A percentile compares a stretch with the other conserved stretches of the same genome.
These are phyloP conservation scores for Tricholoma sp. DNA, from an alignment of 768 basidiomycete species.

Conservation along the genomic window DNA sequence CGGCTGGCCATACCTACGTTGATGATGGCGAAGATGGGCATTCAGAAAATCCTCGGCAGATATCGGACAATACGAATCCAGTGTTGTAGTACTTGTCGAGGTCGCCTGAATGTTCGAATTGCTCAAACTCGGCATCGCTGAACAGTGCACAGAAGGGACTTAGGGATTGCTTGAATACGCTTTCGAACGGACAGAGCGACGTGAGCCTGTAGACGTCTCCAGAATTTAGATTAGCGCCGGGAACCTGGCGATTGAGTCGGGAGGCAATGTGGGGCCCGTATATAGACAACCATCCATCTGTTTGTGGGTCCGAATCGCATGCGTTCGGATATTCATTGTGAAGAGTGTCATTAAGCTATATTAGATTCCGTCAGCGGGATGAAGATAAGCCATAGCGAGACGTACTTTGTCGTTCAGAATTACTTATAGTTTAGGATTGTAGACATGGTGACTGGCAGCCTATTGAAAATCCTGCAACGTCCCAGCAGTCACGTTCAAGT, in stretches of 20 bases:
- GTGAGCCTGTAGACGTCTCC: conserved; percentile 57
- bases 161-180: conserved; percentile 38
- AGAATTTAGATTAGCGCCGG: conserved; percentile 53
- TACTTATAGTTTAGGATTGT: conserved; percentile 47
- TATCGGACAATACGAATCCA: conserved; percentile 42
- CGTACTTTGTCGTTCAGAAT: conserved; percentile 53
- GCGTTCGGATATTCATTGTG: conserved; percentile 60
- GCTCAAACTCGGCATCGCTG: conserved; percentile 51
- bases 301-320: conserved; percentile 38
- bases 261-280: conserved; percentile 53
- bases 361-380: not conserved
- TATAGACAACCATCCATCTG: conserved; percentile 45
- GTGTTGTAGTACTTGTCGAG: conserved; percentile 76
- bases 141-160: conserved; percentile 77
- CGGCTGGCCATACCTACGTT: conserved; percentile 60
- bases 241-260: conserved; percentile 55
- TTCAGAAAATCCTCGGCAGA: not conserved
- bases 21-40: conserved; percentile 25
- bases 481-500: too few relatives aligned
- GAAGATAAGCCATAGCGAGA: not conserved
- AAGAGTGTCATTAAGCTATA: conserved; percentile 60
- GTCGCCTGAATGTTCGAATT: conserved; percentile 67
- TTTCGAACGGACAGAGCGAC: conserved; percentile 78
- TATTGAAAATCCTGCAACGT: conserved; percentile 53
- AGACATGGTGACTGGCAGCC: conserved; percentile 40